These are phyloP conservation scores for Cercospora berteroae DNA, from an alignment of 2,329 filamentous ascomycete genomes.

Conservation along the genomic window DNA sequence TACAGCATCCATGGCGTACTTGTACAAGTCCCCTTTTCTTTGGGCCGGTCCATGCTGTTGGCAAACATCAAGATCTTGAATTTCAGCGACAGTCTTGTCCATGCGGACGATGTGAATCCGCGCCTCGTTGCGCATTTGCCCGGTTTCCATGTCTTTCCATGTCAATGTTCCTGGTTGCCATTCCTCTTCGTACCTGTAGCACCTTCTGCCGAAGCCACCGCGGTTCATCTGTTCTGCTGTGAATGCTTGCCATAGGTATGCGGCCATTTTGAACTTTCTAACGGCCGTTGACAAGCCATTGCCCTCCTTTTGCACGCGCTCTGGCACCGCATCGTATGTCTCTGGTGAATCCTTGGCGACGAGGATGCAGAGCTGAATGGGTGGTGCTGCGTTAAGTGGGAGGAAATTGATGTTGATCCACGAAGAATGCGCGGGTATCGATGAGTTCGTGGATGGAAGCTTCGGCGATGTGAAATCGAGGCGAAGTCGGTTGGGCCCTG, in stretches of 20 bases:
- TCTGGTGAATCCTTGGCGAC: slow-evolving; percentile 83
- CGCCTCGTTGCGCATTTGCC: slow-evolving; percentile 82
- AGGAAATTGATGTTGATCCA: slow-evolving; percentile 85
- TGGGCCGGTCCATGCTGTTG: slow-evolving; percentile 72
- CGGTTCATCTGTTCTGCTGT: slow-evolving; percentile 95
- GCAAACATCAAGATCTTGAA: slow-evolving; percentile 72
- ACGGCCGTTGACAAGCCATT: slow-evolving; percentile 78
- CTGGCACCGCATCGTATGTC: slow-evolving; percentile 78
- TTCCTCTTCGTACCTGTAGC: slow-evolving; percentile 90
- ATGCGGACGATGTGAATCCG: slow-evolving; percentile 82
- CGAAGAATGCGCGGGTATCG: slow-evolving; percentile 70
- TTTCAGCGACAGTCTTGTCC: slow-evolving; percentile 79
- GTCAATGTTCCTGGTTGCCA: slow-evolving; percentile 85
- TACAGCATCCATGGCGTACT: slow-evolving; percentile 74
- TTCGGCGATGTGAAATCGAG: slow-evolving; percentile 85
- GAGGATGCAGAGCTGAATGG: slow-evolving; percentile 84
- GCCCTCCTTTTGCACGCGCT: slow-evolving; percentile 73
- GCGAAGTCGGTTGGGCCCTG: slow-evolving; percentile 82
- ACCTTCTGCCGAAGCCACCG: slow-evolving; percentile 79
- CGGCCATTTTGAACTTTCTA: slow-evolving; percentile 89
- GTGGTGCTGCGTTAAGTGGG: slow-evolving; percentile 72
- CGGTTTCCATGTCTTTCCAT: slow-evolving; percentile 66
- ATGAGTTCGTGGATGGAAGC: slow-evolving; percentile 65
- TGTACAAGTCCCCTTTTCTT: slow-evolving; percentile 71
- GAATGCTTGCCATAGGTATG: slow-evolving; percentile 95